Evolutionary conservation across 129 eudicot species (phyloP).

Genomic region (Lactuca sativa): DNA sequence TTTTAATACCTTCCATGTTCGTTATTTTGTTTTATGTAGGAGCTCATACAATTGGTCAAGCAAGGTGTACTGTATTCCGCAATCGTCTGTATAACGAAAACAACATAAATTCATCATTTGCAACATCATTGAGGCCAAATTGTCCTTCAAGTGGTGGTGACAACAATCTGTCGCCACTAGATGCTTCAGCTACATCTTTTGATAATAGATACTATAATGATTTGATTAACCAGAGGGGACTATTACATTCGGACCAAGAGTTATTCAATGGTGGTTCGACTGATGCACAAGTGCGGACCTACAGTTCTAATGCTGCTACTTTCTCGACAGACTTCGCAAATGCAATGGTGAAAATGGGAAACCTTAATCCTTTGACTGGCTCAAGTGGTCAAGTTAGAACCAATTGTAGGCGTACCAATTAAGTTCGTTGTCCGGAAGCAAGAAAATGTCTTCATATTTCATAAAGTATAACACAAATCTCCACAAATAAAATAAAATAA

Average conservation of each 20-base stretch:
- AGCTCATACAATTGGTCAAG: slow-evolving; percentile 45
- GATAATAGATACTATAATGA: slow-evolving; percentile 31
- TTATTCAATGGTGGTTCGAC: slow-evolving; percentile 41
- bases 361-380: slow-evolving; percentile 39
- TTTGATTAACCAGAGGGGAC: slow-evolving; percentile 34
- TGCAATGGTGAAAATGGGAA: slow-evolving; percentile 50
- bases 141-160: slow-evolving; percentile 39
- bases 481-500: not conserved
- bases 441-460: not conserved
- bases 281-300: slow-evolving; percentile 28
- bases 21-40: slow-evolving; percentile 8
- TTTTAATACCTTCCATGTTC: too few species aligned
- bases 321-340: slow-evolving; percentile 36
- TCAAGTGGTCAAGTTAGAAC: slow-evolving; percentile 37
- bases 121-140: slow-evolving; percentile 22
- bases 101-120: slow-evolving; percentile 29
- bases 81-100: slow-evolving; percentile 30
- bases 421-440: not conserved
- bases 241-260: slow-evolving; percentile 48
- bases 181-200: slow-evolving; percentile 27
- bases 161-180: slow-evolving; percentile 30
- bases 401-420: slow-evolving; percentile 42
- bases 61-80: slow-evolving; percentile 32
- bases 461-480: not conserved
- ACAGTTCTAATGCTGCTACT: slow-evolving; percentile 17